phyloP scores from a whole-genome alignment of 1,284 basidiomycete species.

The Pseudomicrostroma phylloplanum region DNA sequence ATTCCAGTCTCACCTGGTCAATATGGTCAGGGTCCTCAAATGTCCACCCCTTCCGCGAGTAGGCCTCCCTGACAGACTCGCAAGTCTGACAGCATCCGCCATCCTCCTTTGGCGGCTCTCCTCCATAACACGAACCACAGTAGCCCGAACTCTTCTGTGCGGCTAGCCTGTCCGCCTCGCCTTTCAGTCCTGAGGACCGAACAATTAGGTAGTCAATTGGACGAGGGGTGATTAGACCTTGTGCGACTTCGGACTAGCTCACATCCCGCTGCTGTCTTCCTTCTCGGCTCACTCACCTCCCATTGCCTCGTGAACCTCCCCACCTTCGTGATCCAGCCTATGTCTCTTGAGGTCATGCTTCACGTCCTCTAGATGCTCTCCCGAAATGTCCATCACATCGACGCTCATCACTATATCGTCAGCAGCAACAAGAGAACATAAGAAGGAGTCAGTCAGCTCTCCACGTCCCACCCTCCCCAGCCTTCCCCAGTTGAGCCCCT shows the following conservation, averaged over 20 bases:
- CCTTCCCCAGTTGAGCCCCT: no score
- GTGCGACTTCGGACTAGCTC: no score
- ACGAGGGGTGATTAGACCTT: neutral
- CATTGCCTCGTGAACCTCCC: conserved; percentile 22
- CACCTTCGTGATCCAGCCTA: conserved; percentile 64
- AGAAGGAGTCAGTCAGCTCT: neutral
- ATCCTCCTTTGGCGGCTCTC: conserved; percentile 61
- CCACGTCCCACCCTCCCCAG: neutral
- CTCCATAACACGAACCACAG: conserved; percentile 90
- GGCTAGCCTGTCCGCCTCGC: conserved; percentile 39
- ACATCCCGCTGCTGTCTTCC: no score
- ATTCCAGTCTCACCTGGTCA: conserved; percentile 65
- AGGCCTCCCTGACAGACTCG: conserved; percentile 86
- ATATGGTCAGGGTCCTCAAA: conserved; percentile 84
- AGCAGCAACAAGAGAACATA: neutral
- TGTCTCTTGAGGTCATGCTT: conserved; percentile 78
- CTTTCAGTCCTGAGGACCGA: conserved; percentile 22
- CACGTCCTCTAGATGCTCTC: conserved; percentile 70
- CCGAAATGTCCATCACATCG: conserved; percentile 96
- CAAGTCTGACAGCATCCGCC: conserved; percentile 84
- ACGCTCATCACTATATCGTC: conserved; percentile 51
- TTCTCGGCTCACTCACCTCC: conserved; percentile 19
- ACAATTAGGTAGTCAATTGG: conserved; percentile 2
- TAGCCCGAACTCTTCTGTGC: conserved; percentile 29
- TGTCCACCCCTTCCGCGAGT: conserved; percentile 88